Conservation (phyloP, 257 asterid genomes). For the Fraxinus excelsior region DNA sequence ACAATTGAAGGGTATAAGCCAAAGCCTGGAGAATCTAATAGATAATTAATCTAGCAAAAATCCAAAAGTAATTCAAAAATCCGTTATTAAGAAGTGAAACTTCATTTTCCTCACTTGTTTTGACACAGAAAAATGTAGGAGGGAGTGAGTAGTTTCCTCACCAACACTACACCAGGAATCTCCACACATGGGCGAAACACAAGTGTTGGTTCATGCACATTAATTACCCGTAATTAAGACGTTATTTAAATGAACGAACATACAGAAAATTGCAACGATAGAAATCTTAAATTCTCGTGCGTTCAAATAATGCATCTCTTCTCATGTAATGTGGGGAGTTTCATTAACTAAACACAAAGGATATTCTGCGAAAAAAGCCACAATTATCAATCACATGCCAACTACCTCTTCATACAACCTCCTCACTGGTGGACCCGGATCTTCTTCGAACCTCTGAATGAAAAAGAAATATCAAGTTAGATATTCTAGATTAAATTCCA, state of each 20-base stretch:
- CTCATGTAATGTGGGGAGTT: background rate
- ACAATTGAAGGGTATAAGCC: background rate
- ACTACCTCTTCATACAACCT: slow-evolving; percentile 92
- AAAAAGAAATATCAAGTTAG: slow-evolving; percentile 24
- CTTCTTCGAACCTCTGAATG: slow-evolving; percentile 83
- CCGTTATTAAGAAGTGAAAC: background rate
- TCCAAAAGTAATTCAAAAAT: background rate
- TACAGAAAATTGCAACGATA: background rate
- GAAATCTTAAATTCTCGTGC: background rate
- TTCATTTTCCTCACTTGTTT: background rate
- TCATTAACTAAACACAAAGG: background rate
- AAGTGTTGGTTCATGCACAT: background rate
- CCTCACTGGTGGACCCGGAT: slow-evolving; percentile 91
- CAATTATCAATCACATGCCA: slow-evolving; percentile 14
- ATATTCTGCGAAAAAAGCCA: background rate
- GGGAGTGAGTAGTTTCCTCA: background rate
- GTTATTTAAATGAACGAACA: background rate
- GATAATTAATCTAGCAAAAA: slow-evolving; percentile 5
- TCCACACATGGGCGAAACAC: background rate
- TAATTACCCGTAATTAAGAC: background rate
- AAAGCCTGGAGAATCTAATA: background rate
- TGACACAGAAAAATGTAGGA: background rate
- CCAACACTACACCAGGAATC: background rate
- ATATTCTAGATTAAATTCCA: slow-evolving; percentile 12
- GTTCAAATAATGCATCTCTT: background rate